Evolutionary conservation across 306 rosid genomes (phyloP).

Genomic region (Herpetospermum pedunculosum): DNA sequence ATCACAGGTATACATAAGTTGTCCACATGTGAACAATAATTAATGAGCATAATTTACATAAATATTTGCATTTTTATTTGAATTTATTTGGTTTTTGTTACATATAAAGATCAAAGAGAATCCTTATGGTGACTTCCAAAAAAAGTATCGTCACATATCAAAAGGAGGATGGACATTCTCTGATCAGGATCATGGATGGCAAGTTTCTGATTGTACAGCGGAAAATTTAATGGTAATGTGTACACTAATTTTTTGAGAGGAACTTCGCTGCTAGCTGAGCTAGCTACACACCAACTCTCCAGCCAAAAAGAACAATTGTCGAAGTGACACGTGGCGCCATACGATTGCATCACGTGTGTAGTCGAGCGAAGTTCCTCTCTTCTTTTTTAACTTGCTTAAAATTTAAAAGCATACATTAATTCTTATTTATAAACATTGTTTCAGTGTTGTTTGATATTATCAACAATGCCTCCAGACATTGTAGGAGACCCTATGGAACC

Average conservation of each 20-base stretch:
- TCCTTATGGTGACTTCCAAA: slow-evolving; percentile 35
- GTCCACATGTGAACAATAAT: not conserved
- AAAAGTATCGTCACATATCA: slow-evolving; percentile 59
- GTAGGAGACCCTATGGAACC: slow-evolving; percentile 17
- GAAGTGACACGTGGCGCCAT: too few species aligned
- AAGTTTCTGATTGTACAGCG: slow-evolving; percentile 37
- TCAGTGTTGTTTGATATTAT: slow-evolving; percentile 14
- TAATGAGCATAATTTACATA: not conserved
- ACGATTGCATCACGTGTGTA: too few species aligned
- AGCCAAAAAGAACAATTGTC: too few species aligned
- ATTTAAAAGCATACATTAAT: too few species aligned
- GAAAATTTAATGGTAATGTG: slow-evolving; percentile 90
- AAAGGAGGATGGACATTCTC: slow-evolving; percentile 91
- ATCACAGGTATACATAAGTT: slow-evolving; percentile 3
- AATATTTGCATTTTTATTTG: not conserved
- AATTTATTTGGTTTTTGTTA: not conserved
- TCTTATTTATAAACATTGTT: not conserved
- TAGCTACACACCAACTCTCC: too few species aligned
- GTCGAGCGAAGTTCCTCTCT: too few species aligned
- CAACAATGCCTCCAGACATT: not conserved
- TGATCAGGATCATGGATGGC: not conserved
- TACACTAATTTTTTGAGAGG: too few species aligned
- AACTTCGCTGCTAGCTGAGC: too few species aligned
- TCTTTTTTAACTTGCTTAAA: slow-evolving; percentile 28
- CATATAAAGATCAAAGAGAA: slow-evolving; percentile 30